These are phyloP conservation scores for Penicillium malachiteum DNA, from an alignment of 495 filamentous ascomycete genomes.

Conservation along the genomic window DNA sequence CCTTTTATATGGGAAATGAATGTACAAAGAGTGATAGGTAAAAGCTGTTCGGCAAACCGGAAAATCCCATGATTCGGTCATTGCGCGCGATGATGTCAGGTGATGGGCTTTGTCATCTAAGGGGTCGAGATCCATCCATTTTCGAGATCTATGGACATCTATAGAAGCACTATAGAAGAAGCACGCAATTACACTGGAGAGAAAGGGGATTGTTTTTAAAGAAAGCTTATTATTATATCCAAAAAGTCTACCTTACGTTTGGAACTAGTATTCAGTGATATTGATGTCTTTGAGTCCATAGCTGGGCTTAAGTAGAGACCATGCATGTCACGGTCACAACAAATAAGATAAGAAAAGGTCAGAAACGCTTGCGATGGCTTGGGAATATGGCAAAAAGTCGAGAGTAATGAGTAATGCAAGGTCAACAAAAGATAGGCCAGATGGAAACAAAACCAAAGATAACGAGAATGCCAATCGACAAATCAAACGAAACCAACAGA, in stretches of 20 bases:
- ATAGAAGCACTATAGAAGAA: neutral
- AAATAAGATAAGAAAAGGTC: conserved; percentile 8
- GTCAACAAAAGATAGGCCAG: conserved; percentile 18
- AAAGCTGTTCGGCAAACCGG: neutral
- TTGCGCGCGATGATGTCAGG: conserved; percentile 29
- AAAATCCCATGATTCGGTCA: conserved; percentile 14
- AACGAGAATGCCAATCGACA: neutral
- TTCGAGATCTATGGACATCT: neutral
- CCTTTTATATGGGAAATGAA: conserved; percentile 2
- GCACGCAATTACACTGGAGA: too few relatives aligned
- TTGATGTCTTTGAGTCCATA: conserved; percentile 1
- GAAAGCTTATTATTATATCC: too few relatives aligned
- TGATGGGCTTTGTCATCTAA: conserved; percentile 19
- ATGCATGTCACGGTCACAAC: conserved; percentile 8
- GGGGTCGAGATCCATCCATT: neutral
- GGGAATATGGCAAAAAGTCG: conserved; percentile 34
- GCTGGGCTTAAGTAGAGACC: conserved; percentile 1
- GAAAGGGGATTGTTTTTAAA: too few relatives aligned
- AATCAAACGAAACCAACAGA: neutral
- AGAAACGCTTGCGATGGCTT: conserved; percentile 28
- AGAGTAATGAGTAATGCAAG: conserved; percentile 4
- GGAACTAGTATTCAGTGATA: neutral
- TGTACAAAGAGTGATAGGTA: neutral
- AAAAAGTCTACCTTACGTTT: neutral
- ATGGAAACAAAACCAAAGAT: conserved; percentile 21